Percentiles rank a stretch among this genome's conserved stretches.
These are phyloP conservation scores for Juglanconis sp. DNA, from an alignment of 2,329 filamentous ascomycete genomes.

Conservation along the genomic window DNA sequence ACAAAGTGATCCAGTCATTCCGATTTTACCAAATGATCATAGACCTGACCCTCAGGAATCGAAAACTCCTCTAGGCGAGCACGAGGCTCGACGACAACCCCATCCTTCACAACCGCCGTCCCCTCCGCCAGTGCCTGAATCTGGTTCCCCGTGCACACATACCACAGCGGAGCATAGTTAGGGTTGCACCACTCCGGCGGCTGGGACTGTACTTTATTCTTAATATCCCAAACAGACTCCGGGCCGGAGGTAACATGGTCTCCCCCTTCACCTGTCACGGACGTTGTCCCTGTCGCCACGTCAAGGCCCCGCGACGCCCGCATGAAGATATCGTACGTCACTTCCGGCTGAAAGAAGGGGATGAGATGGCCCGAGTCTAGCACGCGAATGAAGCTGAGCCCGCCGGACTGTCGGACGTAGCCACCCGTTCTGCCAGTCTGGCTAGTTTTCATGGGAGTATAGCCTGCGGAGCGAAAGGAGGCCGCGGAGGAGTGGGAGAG, in stretches of 20 bases:
- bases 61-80: background rate
- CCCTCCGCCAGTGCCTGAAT: background rate
- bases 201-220: conserved; percentile 5
- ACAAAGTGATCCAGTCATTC: background rate
- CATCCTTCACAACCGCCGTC: background rate
- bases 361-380: conserved; percentile 44
- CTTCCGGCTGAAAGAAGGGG: conserved; percentile 48
- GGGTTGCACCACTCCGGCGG: conserved; percentile 11
- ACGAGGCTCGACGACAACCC: background rate
- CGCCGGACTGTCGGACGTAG: conserved; percentile 41
- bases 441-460: conserved; percentile 36
- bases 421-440: conserved; percentile 40
- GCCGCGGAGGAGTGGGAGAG: conserved; percentile 37
- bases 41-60: background rate
- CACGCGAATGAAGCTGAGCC: conserved; percentile 43
- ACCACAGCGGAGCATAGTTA: background rate
- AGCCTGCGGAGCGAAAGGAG: conserved; percentile 44
- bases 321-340: conserved; percentile 46
- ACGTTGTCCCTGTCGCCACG: conserved; percentile 48
- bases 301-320: conserved; percentile 44
- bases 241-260: conserved; percentile 17
- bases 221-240: conserved; percentile 15
- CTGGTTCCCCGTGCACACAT: conserved; percentile 1
- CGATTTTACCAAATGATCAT: background rate
- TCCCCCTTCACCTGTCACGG: conserved; percentile 22